Percentiles rank a stretch among this genome's conserved stretches.
Conservation (phyloP, 805 yeast genomes). For the Barnettozyma sp. region DNA sequence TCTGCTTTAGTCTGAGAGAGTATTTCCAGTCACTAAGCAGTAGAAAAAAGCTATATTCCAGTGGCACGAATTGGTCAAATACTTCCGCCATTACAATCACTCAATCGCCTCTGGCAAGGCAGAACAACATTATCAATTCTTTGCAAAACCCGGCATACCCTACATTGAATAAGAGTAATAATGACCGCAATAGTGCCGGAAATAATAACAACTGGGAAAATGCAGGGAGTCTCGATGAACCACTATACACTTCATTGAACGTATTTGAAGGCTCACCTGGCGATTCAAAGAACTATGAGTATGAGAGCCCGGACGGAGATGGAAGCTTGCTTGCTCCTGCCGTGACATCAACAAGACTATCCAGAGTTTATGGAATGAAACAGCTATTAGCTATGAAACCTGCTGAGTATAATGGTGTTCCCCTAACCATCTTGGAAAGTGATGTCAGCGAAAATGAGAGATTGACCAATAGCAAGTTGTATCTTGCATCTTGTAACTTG, state of each 20-base stretch:
- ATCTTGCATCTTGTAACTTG: constrained; percentile 10
- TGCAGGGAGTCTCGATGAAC: not conserved
- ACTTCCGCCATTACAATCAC: constrained; percentile 6
- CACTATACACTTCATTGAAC: constrained; percentile 6
- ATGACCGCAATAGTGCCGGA: not conserved
- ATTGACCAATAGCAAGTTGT: no score
- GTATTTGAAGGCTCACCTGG: constrained; percentile 11
- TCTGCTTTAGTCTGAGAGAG: constrained; percentile 26
- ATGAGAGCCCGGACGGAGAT: not conserved
- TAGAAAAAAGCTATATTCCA: constrained; percentile 14
- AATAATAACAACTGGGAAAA: not conserved
- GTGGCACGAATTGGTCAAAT: constrained; percentile 20
- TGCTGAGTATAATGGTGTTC: constrained; percentile 13
- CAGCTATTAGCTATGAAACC: constrained; percentile 18
- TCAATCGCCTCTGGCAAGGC: constrained; percentile 5
- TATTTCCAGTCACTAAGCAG: constrained; percentile 19
- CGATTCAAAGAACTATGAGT: constrained; percentile 1
- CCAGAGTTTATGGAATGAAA: constrained; percentile 13
- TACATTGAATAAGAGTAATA: not conserved
- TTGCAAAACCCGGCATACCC: constrained; percentile 20
- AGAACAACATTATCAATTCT: not conserved
- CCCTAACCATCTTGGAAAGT: constrained; percentile 6
- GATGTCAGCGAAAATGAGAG: not conserved
- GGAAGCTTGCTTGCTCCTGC: constrained; percentile 2
- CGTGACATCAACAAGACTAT: not conserved